Percentiles rank a stretch among this genome's conserved stretches.
These are phyloP conservation scores for Endotrypanum monterogeii DNA, from an alignment of 208 protist species.

Conservation along the genomic window DNA sequence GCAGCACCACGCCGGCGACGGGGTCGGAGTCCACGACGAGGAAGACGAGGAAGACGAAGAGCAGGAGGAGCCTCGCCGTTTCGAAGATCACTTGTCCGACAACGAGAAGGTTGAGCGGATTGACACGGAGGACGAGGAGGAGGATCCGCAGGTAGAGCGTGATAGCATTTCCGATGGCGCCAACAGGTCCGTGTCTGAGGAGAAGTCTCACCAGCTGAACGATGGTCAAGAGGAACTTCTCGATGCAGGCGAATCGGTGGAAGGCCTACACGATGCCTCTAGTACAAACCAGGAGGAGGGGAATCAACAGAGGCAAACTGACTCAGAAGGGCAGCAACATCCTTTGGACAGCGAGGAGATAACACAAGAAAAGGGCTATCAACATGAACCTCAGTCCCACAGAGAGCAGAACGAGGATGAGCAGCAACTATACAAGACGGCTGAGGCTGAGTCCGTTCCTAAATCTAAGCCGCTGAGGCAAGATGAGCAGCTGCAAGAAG, in stretches of 20 bases:
- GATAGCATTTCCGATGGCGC: background rate
- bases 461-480: too few species aligned
- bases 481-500: slow-evolving; percentile 11
- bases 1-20: slow-evolving; percentile 7
- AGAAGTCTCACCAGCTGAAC: background rate
- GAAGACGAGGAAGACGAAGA: slow-evolving; percentile 32
- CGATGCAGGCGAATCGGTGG: too few species aligned
- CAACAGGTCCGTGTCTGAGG: slow-evolving; percentile 7
- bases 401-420: background rate
- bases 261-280: too few species aligned
- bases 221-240: too few species aligned
- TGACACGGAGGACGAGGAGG: slow-evolving; percentile 28
- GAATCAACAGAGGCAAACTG: too few species aligned
- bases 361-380: slow-evolving; percentile 10
- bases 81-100: background rate
- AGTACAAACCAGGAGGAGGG: too few species aligned
- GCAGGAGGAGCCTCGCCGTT: slow-evolving; percentile 17
- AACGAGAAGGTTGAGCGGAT: slow-evolving; percentile 11
- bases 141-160: slow-evolving; percentile 6
- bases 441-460: too few species aligned
- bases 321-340: slow-evolving; percentile 9
- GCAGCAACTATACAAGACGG: slow-evolving; percentile 4
- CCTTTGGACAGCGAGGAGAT: slow-evolving; percentile 7
- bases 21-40: background rate
- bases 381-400: background rate